These are phyloP conservation scores for Nigrospora oryzae DNA, from an alignment of 2,329 filamentous ascomycete species.

Conservation along the genomic window DNA sequence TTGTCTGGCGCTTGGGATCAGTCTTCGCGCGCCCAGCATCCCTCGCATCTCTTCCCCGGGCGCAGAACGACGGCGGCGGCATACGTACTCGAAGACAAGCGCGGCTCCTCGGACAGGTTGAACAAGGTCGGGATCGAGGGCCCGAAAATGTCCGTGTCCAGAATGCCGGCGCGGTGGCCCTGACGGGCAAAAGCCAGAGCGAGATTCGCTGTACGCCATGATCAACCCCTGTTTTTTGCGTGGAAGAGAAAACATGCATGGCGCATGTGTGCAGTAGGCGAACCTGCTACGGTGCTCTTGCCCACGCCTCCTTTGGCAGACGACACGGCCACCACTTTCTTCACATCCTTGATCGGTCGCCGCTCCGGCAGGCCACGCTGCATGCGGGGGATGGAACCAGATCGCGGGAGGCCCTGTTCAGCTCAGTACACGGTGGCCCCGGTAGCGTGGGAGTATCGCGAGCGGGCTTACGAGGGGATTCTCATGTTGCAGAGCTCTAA, in stretches of 20 bases:
- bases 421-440: background rate
- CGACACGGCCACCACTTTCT: conserved; percentile 91
- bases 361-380: conserved; percentile 76
- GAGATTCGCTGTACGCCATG: conserved; percentile 55
- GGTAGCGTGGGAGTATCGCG: background rate
- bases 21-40: background rate
- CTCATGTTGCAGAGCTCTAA: conserved; percentile 59
- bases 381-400: conserved; percentile 65
- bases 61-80: background rate
- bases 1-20: conserved; percentile 44
- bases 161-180: conserved; percentile 75
- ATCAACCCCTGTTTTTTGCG: background rate
- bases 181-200: conserved; percentile 77
- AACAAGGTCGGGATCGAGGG: conserved; percentile 89
- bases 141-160: conserved; percentile 95
- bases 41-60: too few relatives aligned
- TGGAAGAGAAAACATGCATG: background rate
- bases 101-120: conserved; percentile 70
- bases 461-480: conserved; percentile 65
- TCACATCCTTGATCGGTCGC: conserved; percentile 73
- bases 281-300: conserved; percentile 86
- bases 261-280: conserved; percentile 3
- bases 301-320: conserved; percentile 98
- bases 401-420: conserved; percentile 71
- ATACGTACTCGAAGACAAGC: conserved; percentile 60